Evolutionary conservation across 768 basidiomycete species (phyloP), one percentile per base, ranked within the genome.

Genomic region (Russula virescens): DNA sequence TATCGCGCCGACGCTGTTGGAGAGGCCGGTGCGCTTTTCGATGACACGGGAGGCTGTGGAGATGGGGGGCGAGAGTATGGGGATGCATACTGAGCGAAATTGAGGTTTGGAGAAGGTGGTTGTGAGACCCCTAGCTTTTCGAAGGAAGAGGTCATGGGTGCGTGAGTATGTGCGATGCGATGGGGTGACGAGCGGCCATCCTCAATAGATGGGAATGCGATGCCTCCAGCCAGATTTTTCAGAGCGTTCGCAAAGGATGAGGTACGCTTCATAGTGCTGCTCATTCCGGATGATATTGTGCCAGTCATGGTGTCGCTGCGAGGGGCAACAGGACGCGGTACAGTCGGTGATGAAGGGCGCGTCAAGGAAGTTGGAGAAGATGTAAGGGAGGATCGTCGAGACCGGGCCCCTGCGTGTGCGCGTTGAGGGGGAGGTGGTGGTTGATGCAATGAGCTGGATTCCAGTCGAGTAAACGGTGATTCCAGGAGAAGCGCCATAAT

Each of bases 401-500:
- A 73, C 40, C 80, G 73, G 61, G 67, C 69, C 69, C 64, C 77
- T 73, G 66, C 65, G 19, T 53, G 65, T 55, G 67, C 65, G 16
- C 66, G 64, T 50, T 64, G 78, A 18, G 72, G 68, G 0, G 79
- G 75, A 0, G 81, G 80, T 8, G 81, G 80, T 8, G 84, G 79
- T 0, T 71, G 68, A 45, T 83, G 76, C 23, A 94, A 75, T 1
- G 89, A 83, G 0, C 87, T 83, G 28, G 80, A 81, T 38, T 88
- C 84, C 3, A 95, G 80, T 25, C 84, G 78, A 8, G 84, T 84
- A 71, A 96, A 96, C 0, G 93, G 91, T 2, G 91, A 94, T 69
- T 95, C 93, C 13, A 96, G 77, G 14, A 98, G 82, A 5, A 94
- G 81, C 2, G 93, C 94, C 76, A 91, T 86, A 68, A 97, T 82